These are phyloP conservation scores for Pestalotiopsis sp. DNA, from an alignment of 2,329 filamentous ascomycete species.

Conservation along the genomic window DNA sequence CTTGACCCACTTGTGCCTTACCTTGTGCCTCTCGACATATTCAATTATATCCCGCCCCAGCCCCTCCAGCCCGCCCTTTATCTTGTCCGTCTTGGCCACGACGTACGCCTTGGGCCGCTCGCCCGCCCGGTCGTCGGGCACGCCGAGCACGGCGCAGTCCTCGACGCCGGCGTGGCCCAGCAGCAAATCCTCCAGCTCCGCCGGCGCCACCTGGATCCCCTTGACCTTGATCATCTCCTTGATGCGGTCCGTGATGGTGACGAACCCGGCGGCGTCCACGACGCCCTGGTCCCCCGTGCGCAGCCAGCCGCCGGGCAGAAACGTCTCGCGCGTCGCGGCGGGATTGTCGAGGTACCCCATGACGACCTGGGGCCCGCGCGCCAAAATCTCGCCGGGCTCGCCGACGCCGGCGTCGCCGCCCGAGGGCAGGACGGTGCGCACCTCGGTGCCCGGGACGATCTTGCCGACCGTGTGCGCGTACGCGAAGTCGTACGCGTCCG, in stretches of 20 bases:
- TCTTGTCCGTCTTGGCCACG: slow-evolving; percentile 39
- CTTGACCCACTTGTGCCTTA: slow-evolving; percentile 57
- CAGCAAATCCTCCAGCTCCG: slow-evolving; percentile 65
- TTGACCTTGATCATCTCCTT: slow-evolving; percentile 74
- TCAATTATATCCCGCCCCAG: slow-evolving; percentile 43
- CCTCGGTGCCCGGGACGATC: slow-evolving; percentile 59
- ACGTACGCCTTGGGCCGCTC: slow-evolving; percentile 62
- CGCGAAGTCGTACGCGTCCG: slow-evolving; percentile 55
- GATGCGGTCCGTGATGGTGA: slow-evolving; percentile 62
- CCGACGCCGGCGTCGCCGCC: slow-evolving; percentile 47
- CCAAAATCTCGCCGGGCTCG: slow-evolving; percentile 53
- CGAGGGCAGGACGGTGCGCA: slow-evolving; percentile 59
- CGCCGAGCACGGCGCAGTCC: slow-evolving; percentile 58
- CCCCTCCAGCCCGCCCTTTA: slow-evolving; percentile 21
- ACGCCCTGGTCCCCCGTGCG: slow-evolving; percentile 60
- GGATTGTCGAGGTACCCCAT: slow-evolving; percentile 51
- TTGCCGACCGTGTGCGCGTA: slow-evolving; percentile 59
- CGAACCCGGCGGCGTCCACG: slow-evolving; percentile 56
- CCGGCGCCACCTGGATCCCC: slow-evolving; percentile 63
- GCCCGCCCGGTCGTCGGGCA: slow-evolving; percentile 56
- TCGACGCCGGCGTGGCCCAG: slow-evolving; percentile 58
- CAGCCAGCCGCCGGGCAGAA: slow-evolving; percentile 38
- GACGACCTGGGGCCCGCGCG: slow-evolving; percentile 48
- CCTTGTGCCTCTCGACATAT: slow-evolving; percentile 56
- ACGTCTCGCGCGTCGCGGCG: slow-evolving; percentile 37